Evolutionary conservation across 2,329 filamentous ascomycete genomes (phyloP), one percentile per base, ranked within the genome.

Genomic region (Trichoderma hamatum): DNA sequence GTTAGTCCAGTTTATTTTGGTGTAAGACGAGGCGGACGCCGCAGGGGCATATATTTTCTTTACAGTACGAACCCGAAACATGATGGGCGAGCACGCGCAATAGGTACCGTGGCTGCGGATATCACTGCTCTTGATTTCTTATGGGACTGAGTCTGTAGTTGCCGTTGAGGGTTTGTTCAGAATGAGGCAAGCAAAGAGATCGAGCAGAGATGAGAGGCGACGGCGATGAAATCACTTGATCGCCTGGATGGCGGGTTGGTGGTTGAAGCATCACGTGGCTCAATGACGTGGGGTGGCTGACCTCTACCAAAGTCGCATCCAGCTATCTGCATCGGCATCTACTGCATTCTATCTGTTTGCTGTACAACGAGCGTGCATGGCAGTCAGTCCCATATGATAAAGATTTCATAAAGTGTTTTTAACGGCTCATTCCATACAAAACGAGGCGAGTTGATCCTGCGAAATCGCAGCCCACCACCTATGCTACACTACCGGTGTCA

Each of bases 11-110:
- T 5, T 9, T 34, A 32, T 46, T 1, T 19, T 30, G 7, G 24
- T 9, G 52, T 46, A 49, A 55, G 19, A 24, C 24, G 54, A 51
- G 54, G 61, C 61, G 61, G 24, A 5, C 19, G 39, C 26, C 28
- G 16, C 19, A 34, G 30, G 39, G 54, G 7, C 34, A 39, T 43
- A 43, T 43, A 6, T n/a, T n/a, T 16, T 32, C 30, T 55, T 49
- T 52, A 69, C n/a, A n/a, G n/a, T n/a, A n/a, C 69, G 43, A 68
- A 73, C 72, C 52, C 70, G 71, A 69, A 72, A 73, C 72, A 73
- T 73, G 69, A 39, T 61, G 59, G 51, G 65, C 26, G 30, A 65
- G 30, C 28, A 54, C 3, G 21, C 21, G 30, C 24, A 28, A 49
- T 13, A 26, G 34, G 28, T 19, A 24, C 2, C 26, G 34, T 43